phyloP scores from a whole-genome alignment of 352 stramenopile genomes.

The Globisporangium okanoganense region DNA sequence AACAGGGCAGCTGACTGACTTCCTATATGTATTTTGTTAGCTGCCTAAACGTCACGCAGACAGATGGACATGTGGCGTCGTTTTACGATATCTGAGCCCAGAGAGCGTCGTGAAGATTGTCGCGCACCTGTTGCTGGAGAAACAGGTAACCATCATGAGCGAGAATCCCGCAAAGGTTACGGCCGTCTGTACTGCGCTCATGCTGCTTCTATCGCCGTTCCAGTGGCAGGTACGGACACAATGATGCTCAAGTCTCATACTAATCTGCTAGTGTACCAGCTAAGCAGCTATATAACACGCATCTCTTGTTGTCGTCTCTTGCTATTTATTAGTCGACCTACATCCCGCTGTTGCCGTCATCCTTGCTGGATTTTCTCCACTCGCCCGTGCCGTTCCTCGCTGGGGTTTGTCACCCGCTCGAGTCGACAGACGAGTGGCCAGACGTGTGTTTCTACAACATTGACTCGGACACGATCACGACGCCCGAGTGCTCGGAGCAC shows the following conservation, averaged over 20 bases:
- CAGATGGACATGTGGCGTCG: conserved; percentile 64
- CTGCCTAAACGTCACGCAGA: conserved; percentile 67
- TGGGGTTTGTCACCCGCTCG: conserved; percentile 47
- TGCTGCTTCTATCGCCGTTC: conserved; percentile 73
- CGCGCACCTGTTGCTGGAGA: conserved; percentile 67
- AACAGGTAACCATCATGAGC: conserved; percentile 79
- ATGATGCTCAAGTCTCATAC: not conserved
- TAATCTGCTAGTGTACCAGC: too few relatives aligned
- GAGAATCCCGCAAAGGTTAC: conserved; percentile 61
- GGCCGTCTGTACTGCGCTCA: conserved; percentile 61
- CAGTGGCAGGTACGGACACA: conserved; percentile 59
- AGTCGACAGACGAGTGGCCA: conserved; percentile 67
- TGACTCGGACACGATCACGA: conserved; percentile 49
- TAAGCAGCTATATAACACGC: not conserved
- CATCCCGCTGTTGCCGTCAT: conserved; percentile 72
- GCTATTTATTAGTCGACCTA: conserved; percentile 57
- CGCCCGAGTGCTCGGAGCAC: conserved; percentile 38
- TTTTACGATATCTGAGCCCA: conserved; percentile 53
- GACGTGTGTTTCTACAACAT: conserved; percentile 85
- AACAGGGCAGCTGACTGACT: not conserved
- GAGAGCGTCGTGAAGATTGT: conserved; percentile 70
- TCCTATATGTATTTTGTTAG: conserved; percentile 15
- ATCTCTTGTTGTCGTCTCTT: not conserved
- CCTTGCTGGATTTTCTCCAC: conserved; percentile 76
- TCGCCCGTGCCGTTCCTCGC: conserved; percentile 80